These are phyloP conservation scores for Heterobasidion annosum DNA, from an alignment of 1,284 basidiomycete species.

Conservation along the genomic window DNA sequence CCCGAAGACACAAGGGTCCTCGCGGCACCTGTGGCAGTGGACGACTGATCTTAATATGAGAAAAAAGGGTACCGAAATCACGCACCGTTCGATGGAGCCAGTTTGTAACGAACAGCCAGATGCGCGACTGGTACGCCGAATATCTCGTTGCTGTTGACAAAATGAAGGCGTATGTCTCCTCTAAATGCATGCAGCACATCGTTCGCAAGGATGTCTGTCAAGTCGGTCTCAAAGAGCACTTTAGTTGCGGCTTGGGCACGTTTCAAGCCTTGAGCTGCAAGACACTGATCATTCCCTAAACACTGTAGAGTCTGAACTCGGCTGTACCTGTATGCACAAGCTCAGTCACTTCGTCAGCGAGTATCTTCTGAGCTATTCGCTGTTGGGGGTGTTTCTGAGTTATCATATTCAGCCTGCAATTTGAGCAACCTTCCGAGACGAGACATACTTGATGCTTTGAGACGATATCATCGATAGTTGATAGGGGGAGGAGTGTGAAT, in stretches of 20 bases:
- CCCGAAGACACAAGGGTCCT: constrained; percentile 39
- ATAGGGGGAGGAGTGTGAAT: constrained; percentile 72
- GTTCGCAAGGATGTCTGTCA: constrained; percentile 31
- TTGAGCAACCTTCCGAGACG: neutral
- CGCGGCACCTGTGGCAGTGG: constrained; percentile 34
- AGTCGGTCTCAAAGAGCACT: constrained; percentile 50
- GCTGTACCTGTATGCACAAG: constrained; percentile 75
- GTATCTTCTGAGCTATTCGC: constrained; percentile 67
- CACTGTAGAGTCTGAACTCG: neutral
- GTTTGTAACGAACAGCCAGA: constrained; percentile 40
- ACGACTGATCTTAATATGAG: constrained; percentile 1
- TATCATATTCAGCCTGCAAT: neutral
- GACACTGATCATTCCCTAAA: neutral
- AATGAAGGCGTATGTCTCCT: constrained; percentile 49
- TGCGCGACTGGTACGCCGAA: constrained; percentile 42
- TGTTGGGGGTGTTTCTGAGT: constrained; percentile 43
- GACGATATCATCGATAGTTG: constrained; percentile 53
- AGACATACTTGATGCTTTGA: constrained; percentile 44
- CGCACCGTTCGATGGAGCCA: constrained; percentile 33
- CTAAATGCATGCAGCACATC: constrained; percentile 49
- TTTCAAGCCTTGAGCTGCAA: constrained; percentile 26
- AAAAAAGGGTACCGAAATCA: constrained; percentile 32
- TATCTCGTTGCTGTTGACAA: constrained; percentile 32
- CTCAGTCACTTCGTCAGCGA: constrained; percentile 85
- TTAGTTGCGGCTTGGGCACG: constrained; percentile 53